A percentile compares a stretch with the other conserved stretches of the same genome.
phyloP scores from a whole-genome alignment of 371 early-diverging fungal genomes.

The Mortierella sp. region DNA sequence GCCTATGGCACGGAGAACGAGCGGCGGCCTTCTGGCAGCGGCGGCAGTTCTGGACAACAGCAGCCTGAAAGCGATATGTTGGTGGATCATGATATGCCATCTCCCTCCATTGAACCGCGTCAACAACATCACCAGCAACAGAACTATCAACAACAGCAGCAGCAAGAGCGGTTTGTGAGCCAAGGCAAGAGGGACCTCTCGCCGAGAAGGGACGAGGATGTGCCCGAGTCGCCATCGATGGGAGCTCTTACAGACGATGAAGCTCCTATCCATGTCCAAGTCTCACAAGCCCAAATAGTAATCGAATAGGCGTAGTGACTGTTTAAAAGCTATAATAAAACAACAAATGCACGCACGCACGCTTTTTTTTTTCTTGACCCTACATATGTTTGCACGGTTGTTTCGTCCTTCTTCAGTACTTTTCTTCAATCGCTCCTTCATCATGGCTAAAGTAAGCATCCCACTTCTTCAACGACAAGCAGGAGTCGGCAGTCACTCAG shows the following conservation, averaged over 20 bases:
- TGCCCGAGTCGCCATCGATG: not conserved
- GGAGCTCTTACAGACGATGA: not conserved
- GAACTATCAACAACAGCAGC: not conserved
- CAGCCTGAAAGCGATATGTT: slow-evolving; percentile 20
- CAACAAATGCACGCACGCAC: not conserved
- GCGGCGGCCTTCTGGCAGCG: not conserved
- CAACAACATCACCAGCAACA: slow-evolving; percentile 11
- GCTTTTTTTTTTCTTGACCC: not conserved
- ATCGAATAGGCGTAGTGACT: not conserved
- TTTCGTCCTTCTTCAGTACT: not conserved
- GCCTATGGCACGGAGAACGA: not conserved
- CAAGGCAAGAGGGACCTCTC: slow-evolving; percentile 5
- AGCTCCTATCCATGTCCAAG: not conserved
- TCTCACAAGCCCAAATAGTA: not conserved
- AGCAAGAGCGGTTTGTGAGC: slow-evolving; percentile 8
- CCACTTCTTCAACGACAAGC: not conserved
- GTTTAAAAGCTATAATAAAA: not conserved
- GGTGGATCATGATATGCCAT: slow-evolving; percentile 36
- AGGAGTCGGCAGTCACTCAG: too few species aligned
- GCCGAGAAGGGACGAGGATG: not conserved
- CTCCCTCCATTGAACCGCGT: slow-evolving; percentile 19
- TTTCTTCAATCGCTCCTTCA: not conserved
- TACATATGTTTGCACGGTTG: not conserved
- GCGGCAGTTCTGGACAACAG: not conserved
- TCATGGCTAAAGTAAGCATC: slow-evolving; percentile 3